These are phyloP conservation scores for Turnera subulata DNA, from an alignment of 345 rosid genomes.

Conservation along the genomic window DNA sequence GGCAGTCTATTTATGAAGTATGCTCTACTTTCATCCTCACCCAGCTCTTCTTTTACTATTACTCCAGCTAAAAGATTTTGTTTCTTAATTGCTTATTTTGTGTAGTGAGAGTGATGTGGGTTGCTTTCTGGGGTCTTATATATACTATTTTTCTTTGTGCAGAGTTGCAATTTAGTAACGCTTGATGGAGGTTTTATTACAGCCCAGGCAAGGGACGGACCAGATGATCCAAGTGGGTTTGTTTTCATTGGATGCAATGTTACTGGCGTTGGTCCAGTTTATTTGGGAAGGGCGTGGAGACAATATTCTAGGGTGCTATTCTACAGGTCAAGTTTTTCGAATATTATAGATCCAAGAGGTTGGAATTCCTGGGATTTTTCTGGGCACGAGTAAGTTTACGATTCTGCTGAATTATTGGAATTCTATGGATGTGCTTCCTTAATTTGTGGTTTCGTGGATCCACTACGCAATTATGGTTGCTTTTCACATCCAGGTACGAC, in stretches of 20 bases:
- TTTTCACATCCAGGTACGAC: no score
- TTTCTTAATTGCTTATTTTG: no score
- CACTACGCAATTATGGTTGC: no score
- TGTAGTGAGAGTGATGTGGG: no score
- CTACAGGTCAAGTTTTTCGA: background rate
- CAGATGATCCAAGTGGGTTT: background rate
- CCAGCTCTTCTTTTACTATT: no score
- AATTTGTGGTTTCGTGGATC: no score
- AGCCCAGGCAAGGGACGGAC: background rate
- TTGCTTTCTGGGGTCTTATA: no score
- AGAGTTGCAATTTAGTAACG: no score
- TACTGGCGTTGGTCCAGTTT: background rate
- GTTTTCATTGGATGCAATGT: background rate
- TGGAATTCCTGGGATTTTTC: background rate
- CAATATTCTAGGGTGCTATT: background rate
- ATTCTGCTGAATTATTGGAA: no score
- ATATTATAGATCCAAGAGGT: background rate
- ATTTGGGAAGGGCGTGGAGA: background rate
- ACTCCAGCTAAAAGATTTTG: no score
- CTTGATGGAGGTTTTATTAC: background rate
- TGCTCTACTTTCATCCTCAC: background rate
- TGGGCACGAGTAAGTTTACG: background rate
- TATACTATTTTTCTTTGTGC: no score
- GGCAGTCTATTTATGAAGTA: background rate
- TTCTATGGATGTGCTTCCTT: no score